phyloP scores from a whole-genome alignment of 208 protist genomes.

The Trypanosoma boissoni region DNA sequence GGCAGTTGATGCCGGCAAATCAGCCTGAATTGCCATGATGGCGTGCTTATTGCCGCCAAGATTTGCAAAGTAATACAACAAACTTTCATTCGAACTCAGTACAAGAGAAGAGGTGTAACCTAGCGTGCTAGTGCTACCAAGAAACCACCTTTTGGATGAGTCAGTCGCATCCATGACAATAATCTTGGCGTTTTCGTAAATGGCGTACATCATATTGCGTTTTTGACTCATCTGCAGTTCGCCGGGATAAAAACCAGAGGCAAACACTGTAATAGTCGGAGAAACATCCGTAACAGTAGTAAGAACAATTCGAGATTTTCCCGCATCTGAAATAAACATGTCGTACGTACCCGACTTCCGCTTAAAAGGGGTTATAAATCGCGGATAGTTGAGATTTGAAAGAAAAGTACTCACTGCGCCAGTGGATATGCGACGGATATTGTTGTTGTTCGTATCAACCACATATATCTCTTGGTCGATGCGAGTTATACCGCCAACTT shows the following conservation, averaged over 20 bases:
- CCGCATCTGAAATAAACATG: constrained; percentile 48
- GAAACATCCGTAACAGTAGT: constrained; percentile 2
- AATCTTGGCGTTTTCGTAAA: constrained; percentile 5
- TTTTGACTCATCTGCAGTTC: constrained; percentile 17
- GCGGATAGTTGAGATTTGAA: constrained; percentile 16
- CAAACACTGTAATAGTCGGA: constrained; percentile 7
- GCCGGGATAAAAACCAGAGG: constrained; percentile 11
- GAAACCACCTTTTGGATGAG: not conserved
- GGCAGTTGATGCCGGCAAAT: too few species aligned
- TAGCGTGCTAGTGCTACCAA: constrained; percentile 11
- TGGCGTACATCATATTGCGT: constrained; percentile 16
- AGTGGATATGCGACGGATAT: constrained; percentile 41
- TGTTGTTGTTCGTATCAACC: constrained; percentile 59
- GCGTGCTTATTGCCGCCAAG: not conserved
- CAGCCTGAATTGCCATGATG: constrained; percentile 5
- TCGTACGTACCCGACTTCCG: constrained; percentile 2
- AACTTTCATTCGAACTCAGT: constrained; percentile 13
- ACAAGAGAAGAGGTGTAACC: constrained; percentile 19
- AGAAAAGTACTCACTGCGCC: constrained; percentile 29
- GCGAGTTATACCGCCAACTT: constrained; percentile 27
- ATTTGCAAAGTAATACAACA: constrained; percentile 27
- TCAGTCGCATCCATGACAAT: constrained; percentile 7
- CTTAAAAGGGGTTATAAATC: constrained; percentile 21
- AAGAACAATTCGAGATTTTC: constrained; percentile 30
- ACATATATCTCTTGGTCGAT: constrained; percentile 25